phyloP scores from a whole-genome alignment of 768 basidiomycete species.

The Lanmaoa rubissima region DNA sequence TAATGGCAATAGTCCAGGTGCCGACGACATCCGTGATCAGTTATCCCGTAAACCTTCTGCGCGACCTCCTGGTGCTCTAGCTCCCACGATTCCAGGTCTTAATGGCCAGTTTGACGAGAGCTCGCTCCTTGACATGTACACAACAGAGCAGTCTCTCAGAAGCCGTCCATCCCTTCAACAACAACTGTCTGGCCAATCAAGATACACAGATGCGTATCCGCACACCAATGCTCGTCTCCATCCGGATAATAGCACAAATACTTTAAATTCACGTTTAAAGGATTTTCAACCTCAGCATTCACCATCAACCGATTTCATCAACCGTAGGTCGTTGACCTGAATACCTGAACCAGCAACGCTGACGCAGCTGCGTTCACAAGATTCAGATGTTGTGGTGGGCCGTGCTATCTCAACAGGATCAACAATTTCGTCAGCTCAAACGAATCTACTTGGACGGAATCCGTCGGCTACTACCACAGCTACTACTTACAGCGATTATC shows the following conservation, averaged over 20 bases:
- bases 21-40: conserved; percentile 24
- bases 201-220: conserved; percentile 17
- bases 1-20: conserved; percentile 7
- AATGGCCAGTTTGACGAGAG: conserved; percentile 23
- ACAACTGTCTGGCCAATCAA: conserved; percentile 20
- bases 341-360: background rate
- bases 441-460: conserved; percentile 26
- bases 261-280: conserved; percentile 17
- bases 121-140: conserved; percentile 24
- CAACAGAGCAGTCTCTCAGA: conserved; percentile 15
- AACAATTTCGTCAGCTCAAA: conserved; percentile 27
- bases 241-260: conserved; percentile 11
- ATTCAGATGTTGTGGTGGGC: conserved; percentile 15
- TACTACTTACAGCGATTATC: conserved; percentile 22
- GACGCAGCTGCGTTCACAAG: conserved; percentile 13
- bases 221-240: conserved; percentile 11
- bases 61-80: conserved; percentile 30
- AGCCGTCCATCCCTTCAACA: conserved; percentile 21
- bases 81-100: conserved; percentile 29
- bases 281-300: conserved; percentile 20
- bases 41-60: conserved; percentile 21
- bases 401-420: conserved; percentile 32
- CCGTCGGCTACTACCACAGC: conserved; percentile 26
- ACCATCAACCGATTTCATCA: conserved; percentile 20
- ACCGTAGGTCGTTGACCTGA: conserved; percentile 20